Base-by-base conservation (phyloP, 306 rosid species). In the Cucurbita moschata region DNA sequence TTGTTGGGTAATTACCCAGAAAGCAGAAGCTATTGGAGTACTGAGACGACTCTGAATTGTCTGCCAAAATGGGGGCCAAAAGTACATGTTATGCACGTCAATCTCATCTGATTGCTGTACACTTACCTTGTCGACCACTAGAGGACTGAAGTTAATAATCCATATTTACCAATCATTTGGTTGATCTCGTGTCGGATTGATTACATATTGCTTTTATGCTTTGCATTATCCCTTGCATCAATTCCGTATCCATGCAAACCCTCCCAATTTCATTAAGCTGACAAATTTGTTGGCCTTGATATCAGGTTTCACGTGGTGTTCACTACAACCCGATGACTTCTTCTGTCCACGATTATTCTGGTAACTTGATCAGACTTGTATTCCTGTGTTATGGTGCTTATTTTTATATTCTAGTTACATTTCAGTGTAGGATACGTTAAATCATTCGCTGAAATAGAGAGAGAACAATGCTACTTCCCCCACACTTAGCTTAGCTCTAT, bases 271-370 rank as follows among this genome's bases (percentile, higher is more conserved):
- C 76, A 63, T 21, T 53, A 26, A 72, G 23, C 23, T 69, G 72
- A 19, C 38, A 56, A 46, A 7, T 57, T 47, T 56, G 16, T 54
- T 51, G 53, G 43, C 79, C 77, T 57, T 69, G 59, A 74, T 83
- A 74, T 71, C 71, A 84, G 85, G 75, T 76, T 71, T 80, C 39
- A 21, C 69, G 75, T 62, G 18, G 75, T 40, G 72, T 52, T 35
- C 79, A 42, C 63, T 66, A 44, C 66, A 37, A 58, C 83, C 82
- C 80, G 79, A 86, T 86, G 89, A 83, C 85, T 75, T 86, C 88
- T 52, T 80, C 89, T 30, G 81, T 62, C 64, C 79, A 79, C 19
- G 79, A 79, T 74, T 78, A 75, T 75, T 86, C 87, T 6, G 87
- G 89, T 86, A 86, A 57, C 14, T 69, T 62, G 7, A 38, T 73